Percentiles rank a stretch among this genome's conserved stretches.
Evolutionary conservation across 2,329 filamentous ascomycete genomes (phyloP).

Genomic region (Colletotrichum aenigma): DNA sequence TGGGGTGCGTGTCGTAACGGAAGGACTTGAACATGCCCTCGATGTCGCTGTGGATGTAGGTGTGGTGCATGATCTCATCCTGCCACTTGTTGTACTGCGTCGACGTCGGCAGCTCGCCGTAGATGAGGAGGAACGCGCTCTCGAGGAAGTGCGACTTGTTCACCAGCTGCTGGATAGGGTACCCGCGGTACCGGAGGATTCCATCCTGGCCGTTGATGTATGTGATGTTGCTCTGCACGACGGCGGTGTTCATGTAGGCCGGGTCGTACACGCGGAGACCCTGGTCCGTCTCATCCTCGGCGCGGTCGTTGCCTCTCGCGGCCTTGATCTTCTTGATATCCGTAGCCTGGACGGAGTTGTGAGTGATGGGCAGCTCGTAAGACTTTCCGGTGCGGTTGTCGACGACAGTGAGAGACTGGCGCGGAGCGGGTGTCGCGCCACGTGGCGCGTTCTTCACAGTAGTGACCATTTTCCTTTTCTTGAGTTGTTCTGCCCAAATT

Average conservation of each 20-base stretch:
- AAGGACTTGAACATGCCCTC: slow-evolving; percentile 56
- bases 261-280: slow-evolving; percentile 55
- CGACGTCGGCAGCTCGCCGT: slow-evolving; percentile 51
- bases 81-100: slow-evolving; percentile 46
- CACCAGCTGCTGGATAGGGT: slow-evolving; percentile 56
- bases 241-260: slow-evolving; percentile 59
- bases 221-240: slow-evolving; percentile 52
- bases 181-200: slow-evolving; percentile 55
- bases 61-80: slow-evolving; percentile 55
- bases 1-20: slow-evolving; percentile 56
- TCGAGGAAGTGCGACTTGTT: slow-evolving; percentile 55
- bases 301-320: slow-evolving; percentile 33
- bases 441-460: slow-evolving; percentile 13
- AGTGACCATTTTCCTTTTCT: slow-evolving; percentile 1
- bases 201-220: slow-evolving; percentile 58
- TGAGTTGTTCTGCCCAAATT: neutral
- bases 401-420: slow-evolving; percentile 44
- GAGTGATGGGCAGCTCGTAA: slow-evolving; percentile 53
- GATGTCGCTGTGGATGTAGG: slow-evolving; percentile 52
- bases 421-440: slow-evolving; percentile 18
- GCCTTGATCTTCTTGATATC: slow-evolving; percentile 57
- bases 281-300: slow-evolving; percentile 51
- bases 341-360: slow-evolving; percentile 54
- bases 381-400: slow-evolving; percentile 54
- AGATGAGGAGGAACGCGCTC: slow-evolving; percentile 54